Evolutionary conservation across 345 rosid genomes (phyloP).

Genomic region (Iberis pinnata): DNA sequence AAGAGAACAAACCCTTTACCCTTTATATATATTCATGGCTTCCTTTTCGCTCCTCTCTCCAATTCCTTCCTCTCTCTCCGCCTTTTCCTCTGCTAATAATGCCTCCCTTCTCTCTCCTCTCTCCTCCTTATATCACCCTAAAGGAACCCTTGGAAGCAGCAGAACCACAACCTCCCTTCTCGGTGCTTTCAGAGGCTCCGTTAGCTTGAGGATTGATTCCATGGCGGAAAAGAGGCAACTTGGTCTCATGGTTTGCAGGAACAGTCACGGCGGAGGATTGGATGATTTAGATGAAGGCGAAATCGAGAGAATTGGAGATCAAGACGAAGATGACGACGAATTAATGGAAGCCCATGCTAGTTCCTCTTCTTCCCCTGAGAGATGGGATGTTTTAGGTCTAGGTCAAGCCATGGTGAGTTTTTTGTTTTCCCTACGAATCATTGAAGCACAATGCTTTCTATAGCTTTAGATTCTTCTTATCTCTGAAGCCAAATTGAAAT

Average conservation of each 20-base stretch:
- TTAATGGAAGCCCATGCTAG: constrained; percentile 18
- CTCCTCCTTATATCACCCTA: constrained; percentile 31
- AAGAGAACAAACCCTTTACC: constrained; percentile 4
- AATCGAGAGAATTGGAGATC: constrained; percentile 35
- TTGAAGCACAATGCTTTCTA: no score
- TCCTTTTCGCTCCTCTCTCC: constrained; percentile 34
- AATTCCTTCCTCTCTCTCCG: constrained; percentile 18
- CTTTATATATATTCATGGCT: constrained; percentile 24
- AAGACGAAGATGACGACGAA: constrained; percentile 38
- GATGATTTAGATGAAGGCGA: constrained; percentile 32
- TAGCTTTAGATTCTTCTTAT: no score
- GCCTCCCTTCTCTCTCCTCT: constrained; percentile 46
- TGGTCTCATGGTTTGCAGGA: no score
- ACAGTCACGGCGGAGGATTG: constrained; percentile 31
- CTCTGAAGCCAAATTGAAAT: no score
- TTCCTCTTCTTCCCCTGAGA: constrained; percentile 13
- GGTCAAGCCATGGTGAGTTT: constrained; percentile 98
- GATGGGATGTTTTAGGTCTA: constrained; percentile 91
- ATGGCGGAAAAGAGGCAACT: constrained; percentile 34
- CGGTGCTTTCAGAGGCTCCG: constrained; percentile 15
- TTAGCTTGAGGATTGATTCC: constrained; percentile 17
- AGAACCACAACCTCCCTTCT: constrained; percentile 22
- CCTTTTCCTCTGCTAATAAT: constrained; percentile 33
- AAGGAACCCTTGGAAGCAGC: constrained; percentile 9
- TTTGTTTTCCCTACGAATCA: no score